Evolutionary conservation across 306 rosid genomes (phyloP), one percentile per base, ranked within the genome.

Genomic region (Luffa acutangula): DNA sequence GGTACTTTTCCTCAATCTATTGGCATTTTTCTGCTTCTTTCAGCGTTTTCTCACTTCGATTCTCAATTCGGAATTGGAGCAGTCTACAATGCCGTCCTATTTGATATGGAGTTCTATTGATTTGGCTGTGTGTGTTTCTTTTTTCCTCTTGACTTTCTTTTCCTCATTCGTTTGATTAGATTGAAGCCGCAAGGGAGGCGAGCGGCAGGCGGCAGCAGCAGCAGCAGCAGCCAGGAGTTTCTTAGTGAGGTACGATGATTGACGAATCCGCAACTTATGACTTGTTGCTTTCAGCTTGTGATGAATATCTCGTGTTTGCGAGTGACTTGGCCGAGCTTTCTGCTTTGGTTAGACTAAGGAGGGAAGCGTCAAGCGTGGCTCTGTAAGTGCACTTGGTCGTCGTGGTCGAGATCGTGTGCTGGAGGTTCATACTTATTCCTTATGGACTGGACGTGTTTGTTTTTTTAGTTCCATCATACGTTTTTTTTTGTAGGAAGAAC

Each of bases 271-370:
- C 79, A 37, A 64, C 57, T 54, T 46, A 11, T 39, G 36, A 73
- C 57, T 73, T 18, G 45, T 75, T 17, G 80, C 65, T 49, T 56
- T 43, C 56, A 9, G 37, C 48, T 82, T 18, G 45, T 64, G 60
- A 78, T 64, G 56, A 78, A 67, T 82, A 64, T 78, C 53, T 71
- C 51, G 3, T n/a, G 70, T 34, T 53, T 60, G 39, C n/a, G 78
- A 34, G 66, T 77, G 77, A 60, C 80, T 80, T 87, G 80, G 66
- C 69, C 81, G 77, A 54, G 75, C 5, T 90, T 62, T 89, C 88
- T 80, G 91, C 92, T 17, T 92, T 78, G 86, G 88, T 87, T 85
- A 95, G 98, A 75, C 82, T 83, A 79, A 80, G 86, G 87, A 81
- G 86, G 87, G 87, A 46, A 31, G 77, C 73, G 82, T 71, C 72